Percentiles rank a stretch among this genome's conserved stretches.
Conservation (phyloP, 2,329 filamentous ascomycete species). For the Lecanicillium sp. region DNA sequence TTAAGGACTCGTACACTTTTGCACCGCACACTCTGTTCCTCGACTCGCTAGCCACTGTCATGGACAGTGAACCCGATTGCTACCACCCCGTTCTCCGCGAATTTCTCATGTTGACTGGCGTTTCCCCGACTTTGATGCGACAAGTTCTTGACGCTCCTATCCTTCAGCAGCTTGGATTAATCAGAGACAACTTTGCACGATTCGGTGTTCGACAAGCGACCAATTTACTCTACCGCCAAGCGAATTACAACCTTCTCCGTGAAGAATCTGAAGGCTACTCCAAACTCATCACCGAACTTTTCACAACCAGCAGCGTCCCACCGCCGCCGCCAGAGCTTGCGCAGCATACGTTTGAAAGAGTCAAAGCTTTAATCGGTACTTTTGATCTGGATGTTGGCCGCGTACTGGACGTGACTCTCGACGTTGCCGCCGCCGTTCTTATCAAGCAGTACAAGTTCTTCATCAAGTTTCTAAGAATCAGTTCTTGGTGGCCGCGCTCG, state of each 20-base stretch:
- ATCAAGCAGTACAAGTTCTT: conserved; percentile 94
- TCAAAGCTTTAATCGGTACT: conserved; percentile 91
- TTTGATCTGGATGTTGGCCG: conserved; percentile 96
- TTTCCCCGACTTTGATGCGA: conserved; percentile 67
- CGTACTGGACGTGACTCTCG: conserved; percentile 87
- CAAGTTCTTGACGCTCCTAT: conserved; percentile 74
- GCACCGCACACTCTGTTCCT: conserved; percentile 67
- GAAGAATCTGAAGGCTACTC: conserved; percentile 97
- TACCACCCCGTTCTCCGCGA: conserved; percentile 48
- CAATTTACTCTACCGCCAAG: conserved; percentile 87
- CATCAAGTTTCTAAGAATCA: conserved; percentile 81
- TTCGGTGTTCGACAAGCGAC: conserved; percentile 86
- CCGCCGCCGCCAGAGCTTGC: conserved; percentile 69
- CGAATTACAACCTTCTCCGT: conserved; percentile 90
- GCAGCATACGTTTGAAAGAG: conserved; percentile 78
- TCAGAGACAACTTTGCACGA: conserved; percentile 75
- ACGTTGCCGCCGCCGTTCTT: conserved; percentile 88
- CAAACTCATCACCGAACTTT: conserved; percentile 91
- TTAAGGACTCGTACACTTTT: conserved; percentile 43
- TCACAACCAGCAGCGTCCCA: conserved; percentile 72
- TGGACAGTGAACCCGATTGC: conserved; percentile 56
- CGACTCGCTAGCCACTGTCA: conserved; percentile 72
- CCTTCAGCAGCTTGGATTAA: conserved; percentile 68
- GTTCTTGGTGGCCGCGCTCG: conserved; percentile 91
- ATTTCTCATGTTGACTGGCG: conserved; percentile 64